phyloP scores from a whole-genome alignment of 2,329 filamentous ascomycete species.

The Fusarium nematophilum region DNA sequence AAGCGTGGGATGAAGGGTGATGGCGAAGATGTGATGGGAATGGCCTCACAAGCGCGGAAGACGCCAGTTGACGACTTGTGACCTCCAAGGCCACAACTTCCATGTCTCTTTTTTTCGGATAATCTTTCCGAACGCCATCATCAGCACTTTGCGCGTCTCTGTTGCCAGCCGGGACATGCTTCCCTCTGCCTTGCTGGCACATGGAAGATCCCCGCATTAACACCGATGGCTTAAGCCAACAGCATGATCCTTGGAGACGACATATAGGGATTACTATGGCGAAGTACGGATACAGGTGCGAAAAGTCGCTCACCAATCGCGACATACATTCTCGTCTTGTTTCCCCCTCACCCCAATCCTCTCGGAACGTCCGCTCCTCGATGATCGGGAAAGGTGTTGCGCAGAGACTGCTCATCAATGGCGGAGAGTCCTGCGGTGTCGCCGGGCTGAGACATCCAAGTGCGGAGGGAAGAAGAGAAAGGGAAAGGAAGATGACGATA shows the following conservation, averaged over 20 bases:
- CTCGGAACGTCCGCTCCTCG: not conserved
- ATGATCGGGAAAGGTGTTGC: not conserved
- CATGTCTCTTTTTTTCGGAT: constrained; percentile 1
- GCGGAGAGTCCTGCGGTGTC: constrained; percentile 10
- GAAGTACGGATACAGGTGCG: not conserved
- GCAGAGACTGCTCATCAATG: not conserved
- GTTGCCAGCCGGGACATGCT: constrained; percentile 12
- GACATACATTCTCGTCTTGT: constrained; percentile 1
- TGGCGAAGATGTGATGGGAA: constrained; percentile 16
- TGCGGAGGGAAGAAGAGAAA: constrained; percentile 2
- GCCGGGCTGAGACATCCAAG: constrained; percentile 18
- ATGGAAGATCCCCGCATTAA: constrained; percentile 9
- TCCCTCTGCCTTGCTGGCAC: constrained; percentile 12
- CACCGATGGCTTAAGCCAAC: not conserved
- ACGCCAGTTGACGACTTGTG: not conserved
- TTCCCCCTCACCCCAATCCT: not conserved
- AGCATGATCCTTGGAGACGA: constrained; percentile 23
- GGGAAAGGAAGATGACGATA: constrained; percentile 4
- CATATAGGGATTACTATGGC: not conserved
- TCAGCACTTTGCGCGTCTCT: constrained; percentile 4
- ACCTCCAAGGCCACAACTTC: not conserved
- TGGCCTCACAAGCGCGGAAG: constrained; percentile 22
- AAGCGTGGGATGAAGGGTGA: not conserved
- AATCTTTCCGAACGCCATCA: constrained; percentile 5
- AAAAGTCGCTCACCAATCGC: not conserved